Base-by-base conservation (phyloP, 2,329 filamentous ascomycete species). In the Annulohypoxylon truncatum region DNA sequence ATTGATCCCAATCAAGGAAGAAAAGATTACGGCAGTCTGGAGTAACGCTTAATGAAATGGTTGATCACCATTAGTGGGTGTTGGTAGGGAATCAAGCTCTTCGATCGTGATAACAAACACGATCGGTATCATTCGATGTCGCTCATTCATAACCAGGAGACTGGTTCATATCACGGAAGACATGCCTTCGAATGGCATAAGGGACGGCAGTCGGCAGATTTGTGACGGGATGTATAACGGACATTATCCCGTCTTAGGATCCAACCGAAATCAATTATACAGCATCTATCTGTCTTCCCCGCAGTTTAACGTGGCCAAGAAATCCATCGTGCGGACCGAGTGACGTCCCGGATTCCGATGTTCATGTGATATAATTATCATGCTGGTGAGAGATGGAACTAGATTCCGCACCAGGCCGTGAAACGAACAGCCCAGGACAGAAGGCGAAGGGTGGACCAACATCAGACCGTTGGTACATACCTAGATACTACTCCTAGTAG, bases 351-450 rank as follows among this genome's bases (percentile, higher is more conserved):
- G 18, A 10, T 22, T 4, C 53, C 58, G 48, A 46, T 24, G 46
- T 62, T 54, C 52, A 54, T 58, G 53, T 54, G 58, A 56, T 52
- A 29, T 15, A 18, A 38, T 52, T 24, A 15, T 35, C 44, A 57
- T 57, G 47, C 46, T 48, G 29, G 42, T 40, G 42, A 24, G 31
- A 56, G 28, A n/a, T 38, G 13, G 50, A 33, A 55, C 42, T n/a
- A 50, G 10, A 13, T 40, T 47, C 47, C 29, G 22, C 10, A 22
- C 28, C 26, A 29, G n/a, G 47, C 22, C 15, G 20, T 53, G 26
- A 20, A 35, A 24, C 12, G 28, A 53, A 22, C 12, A 48, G 20
- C 44, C 31, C 55, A 42, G 4, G 28, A 47, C 18, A 20, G 29
- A 56, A 56, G 18, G 13, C 35, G 13, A 20, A 29, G 12, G 35